Evolutionary conservation across 352 stramenopile genomes (phyloP), one percentile per base, ranked within the genome.

Genomic region (Globisporangium takayamanum): DNA sequence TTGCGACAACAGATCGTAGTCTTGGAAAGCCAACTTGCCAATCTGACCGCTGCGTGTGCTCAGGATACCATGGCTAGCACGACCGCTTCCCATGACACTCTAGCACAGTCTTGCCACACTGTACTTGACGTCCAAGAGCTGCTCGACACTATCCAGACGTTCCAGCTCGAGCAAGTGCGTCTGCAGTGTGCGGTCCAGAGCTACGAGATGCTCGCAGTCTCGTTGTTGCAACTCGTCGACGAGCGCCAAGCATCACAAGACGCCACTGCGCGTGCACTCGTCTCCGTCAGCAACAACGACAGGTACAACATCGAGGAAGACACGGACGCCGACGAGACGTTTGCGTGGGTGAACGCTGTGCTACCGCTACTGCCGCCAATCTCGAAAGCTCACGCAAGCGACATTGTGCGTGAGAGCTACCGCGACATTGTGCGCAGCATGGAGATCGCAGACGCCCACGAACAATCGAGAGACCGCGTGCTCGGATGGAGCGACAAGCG

Each of bases 401-500:
- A 53, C 22, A 37, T 64, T 12, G 39, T 51, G 37, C 48, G 47
- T 11, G 46, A 62, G 28, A 53, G 53, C 47, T 26, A 37, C 16
- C 20, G 57, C 4, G 42, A 60, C 18, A 62, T 64, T 36, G 12
- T 64, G 22, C 53, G 55, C 45, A 65, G 70, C 60, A 51, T 55
- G 2, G 22, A 45, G 22, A 44, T 64, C 25, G 41, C 46, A 8
- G 37, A 22, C 16, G 16, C 36, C 5, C 39, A n/a, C 14, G 14
- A 16, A 4, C n/a, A 18, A 18, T 28, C 33, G 16, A 4, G 10
- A 37, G 44, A 47, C 20, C 28, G 52, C 1, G 66, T 83, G 22
- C 57, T 83, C 2, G 73, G 70, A 18, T 83, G 73, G 73, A 59
- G 48, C 5, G 66, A 76, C 57, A 67, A 70, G 52, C 69, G 73